Base-by-base conservation (phyloP, 371 early-diverging fungal species). In the Mortierella sp. region DNA sequence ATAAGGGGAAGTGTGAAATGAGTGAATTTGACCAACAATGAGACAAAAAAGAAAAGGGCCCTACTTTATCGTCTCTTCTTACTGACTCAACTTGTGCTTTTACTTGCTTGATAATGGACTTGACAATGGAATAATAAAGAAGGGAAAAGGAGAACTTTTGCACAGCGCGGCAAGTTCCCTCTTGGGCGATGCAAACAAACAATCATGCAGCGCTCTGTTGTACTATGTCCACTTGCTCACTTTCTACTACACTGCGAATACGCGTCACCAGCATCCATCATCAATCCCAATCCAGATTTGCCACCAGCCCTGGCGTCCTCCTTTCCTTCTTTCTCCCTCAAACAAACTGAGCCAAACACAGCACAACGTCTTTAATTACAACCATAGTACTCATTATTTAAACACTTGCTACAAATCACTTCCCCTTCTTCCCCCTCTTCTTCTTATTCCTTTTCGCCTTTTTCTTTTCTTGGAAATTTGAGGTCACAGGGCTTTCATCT, bases 361-460 rank as follows among this genome's bases (percentile, higher is more conserved):
- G n/a, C n/a, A n/a, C n/a, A n/a, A n/a, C n/a, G n/a, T n/a, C n/a
- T n/a, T n/a, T 52, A 24, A 22, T 20, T 8, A n/a, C n/a, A n/a
- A n/a, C n/a, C 9, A 52, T 52, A 52, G 20, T 8, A 52, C 20
- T 52, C 18, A 22, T 22, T 55, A 26, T 30, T 26, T 11, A 16
- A 3, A 11, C 22, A 11, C 20, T 37, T n/a, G 3, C 35, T 54
- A 32, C 22, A 9, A 6, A 30, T 59, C 62, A 77, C 43, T 68
- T 72, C 32, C 63, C 67, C 28, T 65, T 70, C 64, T 55, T 73
- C 28, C 67, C 61, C 63, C 67, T 78, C 64, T 73, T 73, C 62
- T 77, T 77, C 57, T 16, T 61, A 67, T 61, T 68, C 64, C 70
- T 73, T 52, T 78, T 78, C 28, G 62, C 55, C 70, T 70, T 78